Base-by-base conservation (phyloP, 805 yeast species). In the Candida nanaspora region DNA sequence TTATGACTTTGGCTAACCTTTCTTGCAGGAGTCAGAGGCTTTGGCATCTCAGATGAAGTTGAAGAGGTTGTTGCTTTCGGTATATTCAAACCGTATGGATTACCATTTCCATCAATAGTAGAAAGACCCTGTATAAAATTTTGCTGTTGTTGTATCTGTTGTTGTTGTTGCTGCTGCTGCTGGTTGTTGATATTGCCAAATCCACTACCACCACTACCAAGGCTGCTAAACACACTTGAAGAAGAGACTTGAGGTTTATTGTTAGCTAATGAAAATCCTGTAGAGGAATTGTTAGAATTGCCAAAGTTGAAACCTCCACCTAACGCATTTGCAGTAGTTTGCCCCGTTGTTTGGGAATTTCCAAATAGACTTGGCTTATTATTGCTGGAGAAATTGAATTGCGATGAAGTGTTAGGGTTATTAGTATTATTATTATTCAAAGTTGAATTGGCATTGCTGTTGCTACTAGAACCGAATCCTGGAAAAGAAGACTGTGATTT, bases 51-150 rank as follows among this genome's bases (percentile, higher is more conserved):
- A 8, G 48, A 22, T 1, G 33, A 10, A 16, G 34, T 26, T 13
- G 38, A 14, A 28, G 44, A 13, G 4, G 19, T 14, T n/a, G 25
- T n/a, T 10, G 48, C 33, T 2, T 45, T 37, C 2, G 50, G 41
- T 8, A 57, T 40, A 36, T 44, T 42, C 11, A 52, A 26, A 3
- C 61, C 62, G 41, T 59, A 59, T 0, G 63, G 62, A 27, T 47
- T 50, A 6, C 33, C 37, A 15, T 38, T 42, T 26, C 39, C 39
- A 15, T 39, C 37, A 14, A 39, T 20, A 14, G 45, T 26, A 14
- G 39, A 15, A 13, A 14, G 29, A 35, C 16, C 28, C 21, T 22
- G 21, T 6, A 21, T 14, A 15, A 15, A 29, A 6, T 13, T 3
- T 21, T 22, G 28, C 19, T 21, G 26, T 14, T 20, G 23, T n/a